Conservation (phyloP, 2,329 filamentous ascomycete genomes). For the Epichloe sibirici region DNA sequence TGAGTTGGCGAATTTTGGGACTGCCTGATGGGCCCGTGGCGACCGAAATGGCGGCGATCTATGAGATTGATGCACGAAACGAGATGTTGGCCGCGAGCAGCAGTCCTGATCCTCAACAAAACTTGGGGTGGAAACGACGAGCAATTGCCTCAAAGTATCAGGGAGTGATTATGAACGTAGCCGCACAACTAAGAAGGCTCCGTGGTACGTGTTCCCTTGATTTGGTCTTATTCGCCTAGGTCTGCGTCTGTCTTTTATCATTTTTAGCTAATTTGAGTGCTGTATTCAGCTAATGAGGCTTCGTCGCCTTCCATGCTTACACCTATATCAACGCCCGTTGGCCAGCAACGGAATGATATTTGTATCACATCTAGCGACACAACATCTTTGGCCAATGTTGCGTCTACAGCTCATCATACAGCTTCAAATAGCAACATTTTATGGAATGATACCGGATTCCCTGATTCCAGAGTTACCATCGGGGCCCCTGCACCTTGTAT, state of each 20-base stretch:
- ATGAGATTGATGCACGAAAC: neutral
- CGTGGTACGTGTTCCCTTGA: neutral
- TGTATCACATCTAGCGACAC: neutral
- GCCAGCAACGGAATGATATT: neutral
- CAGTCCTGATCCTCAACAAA: neutral
- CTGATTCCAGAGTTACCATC: neutral
- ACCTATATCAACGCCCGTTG: neutral
- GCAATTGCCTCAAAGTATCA: neutral
- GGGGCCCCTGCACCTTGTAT: neutral
- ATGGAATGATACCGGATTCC: neutral
- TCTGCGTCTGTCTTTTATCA: neutral
- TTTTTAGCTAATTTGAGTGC: neutral
- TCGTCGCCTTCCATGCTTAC: neutral
- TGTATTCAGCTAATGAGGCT: neutral
- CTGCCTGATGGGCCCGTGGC: neutral
- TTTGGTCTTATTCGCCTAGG: neutral
- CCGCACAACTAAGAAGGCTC: neutral
- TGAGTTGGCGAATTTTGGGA: constrained; percentile 16
- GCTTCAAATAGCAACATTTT: neutral
- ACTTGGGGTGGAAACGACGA: neutral
- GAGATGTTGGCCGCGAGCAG: neutral
- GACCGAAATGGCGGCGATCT: neutral
- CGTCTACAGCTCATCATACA: neutral
- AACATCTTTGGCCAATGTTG: neutral
- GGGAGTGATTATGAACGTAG: neutral